Conservation (phyloP, 805 yeast genomes). For the Ogataea wickerhamii region DNA sequence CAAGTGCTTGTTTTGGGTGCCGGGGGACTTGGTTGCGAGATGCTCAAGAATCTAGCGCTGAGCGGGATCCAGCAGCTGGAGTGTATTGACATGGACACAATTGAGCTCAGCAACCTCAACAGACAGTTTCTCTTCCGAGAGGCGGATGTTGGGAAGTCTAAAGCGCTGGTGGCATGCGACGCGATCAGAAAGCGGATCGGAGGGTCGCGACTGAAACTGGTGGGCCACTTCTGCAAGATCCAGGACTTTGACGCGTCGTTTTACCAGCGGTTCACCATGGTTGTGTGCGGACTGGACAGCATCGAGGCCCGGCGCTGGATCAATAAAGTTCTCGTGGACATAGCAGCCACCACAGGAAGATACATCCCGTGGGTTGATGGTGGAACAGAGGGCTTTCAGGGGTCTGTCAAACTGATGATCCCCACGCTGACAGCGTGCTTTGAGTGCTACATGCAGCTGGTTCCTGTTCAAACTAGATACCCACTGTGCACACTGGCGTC, state of each 20-base stretch:
- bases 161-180: slow-evolving; percentile 62
- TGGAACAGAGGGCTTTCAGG: slow-evolving; percentile 92
- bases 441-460: slow-evolving; percentile 82
- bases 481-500: slow-evolving; percentile 95
- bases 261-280: slow-evolving; percentile 63
- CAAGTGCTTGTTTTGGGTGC: slow-evolving; percentile 60
- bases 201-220: slow-evolving; percentile 31
- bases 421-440: slow-evolving; percentile 88
- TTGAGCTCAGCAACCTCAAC: slow-evolving; percentile 71
- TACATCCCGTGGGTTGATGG: slow-evolving; percentile 82
- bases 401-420: slow-evolving; percentile 81
- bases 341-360: slow-evolving; percentile 50
- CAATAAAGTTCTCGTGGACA: slow-evolving; percentile 59
- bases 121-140: slow-evolving; percentile 69
- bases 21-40: slow-evolving; percentile 83
- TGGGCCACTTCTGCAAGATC: slow-evolving; percentile 62
- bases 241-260: slow-evolving; percentile 60
- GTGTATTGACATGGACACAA: slow-evolving; percentile 80
- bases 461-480: slow-evolving; percentile 60
- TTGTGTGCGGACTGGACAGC: slow-evolving; percentile 85
- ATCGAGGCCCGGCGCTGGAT: slow-evolving; percentile 92
- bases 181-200: slow-evolving; percentile 46
- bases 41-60: slow-evolving; percentile 64
- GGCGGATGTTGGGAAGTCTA: slow-evolving; percentile 59
- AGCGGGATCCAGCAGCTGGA: slow-evolving; percentile 65